Evolutionary conservation across 768 basidiomycete species (phyloP), one percentile per base, ranked within the genome.

Genomic region (Strobilomyces echinocephalus): DNA sequence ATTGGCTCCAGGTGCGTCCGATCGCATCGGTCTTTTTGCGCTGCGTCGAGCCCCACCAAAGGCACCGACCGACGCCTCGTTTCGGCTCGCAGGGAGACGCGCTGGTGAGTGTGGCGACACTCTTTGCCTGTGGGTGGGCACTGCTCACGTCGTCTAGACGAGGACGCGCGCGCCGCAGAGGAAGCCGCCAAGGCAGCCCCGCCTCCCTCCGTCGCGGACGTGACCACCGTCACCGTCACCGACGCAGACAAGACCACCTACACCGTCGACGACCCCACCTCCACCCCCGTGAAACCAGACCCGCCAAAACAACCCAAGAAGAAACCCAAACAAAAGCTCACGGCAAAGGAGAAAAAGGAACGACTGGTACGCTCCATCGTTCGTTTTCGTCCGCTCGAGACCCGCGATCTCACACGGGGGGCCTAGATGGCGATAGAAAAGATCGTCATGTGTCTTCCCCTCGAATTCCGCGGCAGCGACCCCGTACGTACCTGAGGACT

Each of bases 381-480:
- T n/a, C 45, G n/a, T 15, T 12, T 15, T 11, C 1, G 20, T 24
- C 6, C 14, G 1, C 5, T 1, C 8, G 12, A 8, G 2, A 35
- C 33, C 33, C 24, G 2, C 24, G 24, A 46, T 26, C 3, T n/a
- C 14, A 30, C 36, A 1, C 21, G 3, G 33, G 21, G 4, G 24
- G 2, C 24, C 24, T 47, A 85, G 80, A 65, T 85, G 56, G 78
- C 79, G 47, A 73, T 87, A 31, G 91, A 93, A 57, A 82, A 80
- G 53, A 79, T 90, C 15, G 78, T 95, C 15, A 78, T 84, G 24
- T 82, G 79, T 50, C 74, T 95, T 35, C 94, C 94, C 0, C 76
- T 97, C 12, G 94, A 95, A 69, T 97, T 93, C 66, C 80, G 94
- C 21, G 94, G 94, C 9, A 87, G 76, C 59, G 91, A 95, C 70